Evolutionary conservation across 1,284 basidiomycete genomes (phyloP).

Genomic region (Cronartium ribicola): DNA sequence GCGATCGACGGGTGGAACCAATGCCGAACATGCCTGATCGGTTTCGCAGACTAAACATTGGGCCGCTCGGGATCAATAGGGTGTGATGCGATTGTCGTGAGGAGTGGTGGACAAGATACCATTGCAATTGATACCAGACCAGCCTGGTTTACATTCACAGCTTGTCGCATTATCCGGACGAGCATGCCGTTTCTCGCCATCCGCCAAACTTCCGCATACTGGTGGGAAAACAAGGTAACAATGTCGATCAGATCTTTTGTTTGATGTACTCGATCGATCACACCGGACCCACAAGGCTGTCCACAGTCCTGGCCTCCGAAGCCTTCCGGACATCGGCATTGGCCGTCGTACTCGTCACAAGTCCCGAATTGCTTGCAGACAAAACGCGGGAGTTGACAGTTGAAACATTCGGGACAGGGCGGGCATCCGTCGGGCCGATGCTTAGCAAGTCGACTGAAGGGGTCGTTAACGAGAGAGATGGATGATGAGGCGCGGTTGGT

Average conservation of each 20-base stretch:
- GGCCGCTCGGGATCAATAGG: slow-evolving; percentile 50
- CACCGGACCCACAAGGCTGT: slow-evolving; percentile 64
- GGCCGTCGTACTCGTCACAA: slow-evolving; percentile 80
- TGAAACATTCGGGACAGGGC: slow-evolving; percentile 58
- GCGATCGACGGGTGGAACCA: slow-evolving; percentile 51
- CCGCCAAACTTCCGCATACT: slow-evolving; percentile 77
- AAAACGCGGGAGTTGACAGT: slow-evolving; percentile 75
- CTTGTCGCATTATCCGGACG: slow-evolving; percentile 64
- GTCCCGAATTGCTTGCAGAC: slow-evolving; percentile 74
- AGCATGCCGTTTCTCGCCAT: slow-evolving; percentile 76
- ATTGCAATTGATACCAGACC: slow-evolving; percentile 94
- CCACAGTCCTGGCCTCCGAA: slow-evolving; percentile 88
- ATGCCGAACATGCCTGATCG: slow-evolving; percentile 63
- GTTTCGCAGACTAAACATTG: slow-evolving; percentile 65
- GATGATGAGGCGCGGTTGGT: not conserved
- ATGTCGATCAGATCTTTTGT: not conserved
- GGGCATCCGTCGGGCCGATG: slow-evolving; percentile 45
- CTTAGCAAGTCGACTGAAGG: not conserved
- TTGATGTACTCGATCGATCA: not conserved
- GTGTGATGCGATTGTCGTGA: not conserved
- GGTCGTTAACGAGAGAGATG: not conserved
- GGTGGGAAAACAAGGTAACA: slow-evolving; percentile 55
- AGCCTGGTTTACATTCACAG: slow-evolving; percentile 87
- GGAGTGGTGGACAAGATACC: slow-evolving; percentile 56
- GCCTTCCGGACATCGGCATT: slow-evolving; percentile 82